phyloP scores from a whole-genome alignment of 1,284 basidiomycete genomes.

The Marasmius fiardii region DNA sequence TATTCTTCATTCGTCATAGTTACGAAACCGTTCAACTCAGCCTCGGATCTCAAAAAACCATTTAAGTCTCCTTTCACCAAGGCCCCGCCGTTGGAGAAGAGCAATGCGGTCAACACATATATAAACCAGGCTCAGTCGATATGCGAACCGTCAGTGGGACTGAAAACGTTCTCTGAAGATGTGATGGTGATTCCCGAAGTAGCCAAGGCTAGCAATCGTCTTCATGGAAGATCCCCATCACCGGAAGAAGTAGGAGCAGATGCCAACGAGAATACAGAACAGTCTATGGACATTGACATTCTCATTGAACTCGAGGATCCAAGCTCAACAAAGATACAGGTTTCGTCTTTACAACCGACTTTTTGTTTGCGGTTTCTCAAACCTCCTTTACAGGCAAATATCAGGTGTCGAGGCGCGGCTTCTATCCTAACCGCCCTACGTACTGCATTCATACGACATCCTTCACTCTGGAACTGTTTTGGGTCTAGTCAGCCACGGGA shows the following conservation, averaged over 20 bases:
- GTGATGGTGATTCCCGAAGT: too few relatives aligned
- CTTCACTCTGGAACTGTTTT: not conserved
- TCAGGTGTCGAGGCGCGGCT: not conserved
- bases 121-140: not conserved
- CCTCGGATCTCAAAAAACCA: constrained; percentile 8
- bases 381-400: not conserved
- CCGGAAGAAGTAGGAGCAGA: too few relatives aligned
- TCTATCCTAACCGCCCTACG: not conserved
- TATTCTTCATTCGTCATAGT: not conserved
- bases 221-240: too few relatives aligned
- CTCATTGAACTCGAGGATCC: not conserved
- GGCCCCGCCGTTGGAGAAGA: not conserved
- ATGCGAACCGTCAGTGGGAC: not conserved
- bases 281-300: too few relatives aligned
- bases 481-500: not conserved
- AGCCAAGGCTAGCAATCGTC: too few relatives aligned
- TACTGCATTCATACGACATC: not conserved
- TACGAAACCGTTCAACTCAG: constrained; percentile 11
- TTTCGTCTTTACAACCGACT: not conserved
- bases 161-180: too few relatives aligned
- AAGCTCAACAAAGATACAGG: not conserved
- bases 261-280: too few relatives aligned
- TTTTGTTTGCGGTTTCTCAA: not conserved
- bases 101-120: not conserved
- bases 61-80: constrained; percentile 10